Base-by-base conservation (phyloP, 805 yeast genomes). In the Hyphopichia homilentoma region DNA sequence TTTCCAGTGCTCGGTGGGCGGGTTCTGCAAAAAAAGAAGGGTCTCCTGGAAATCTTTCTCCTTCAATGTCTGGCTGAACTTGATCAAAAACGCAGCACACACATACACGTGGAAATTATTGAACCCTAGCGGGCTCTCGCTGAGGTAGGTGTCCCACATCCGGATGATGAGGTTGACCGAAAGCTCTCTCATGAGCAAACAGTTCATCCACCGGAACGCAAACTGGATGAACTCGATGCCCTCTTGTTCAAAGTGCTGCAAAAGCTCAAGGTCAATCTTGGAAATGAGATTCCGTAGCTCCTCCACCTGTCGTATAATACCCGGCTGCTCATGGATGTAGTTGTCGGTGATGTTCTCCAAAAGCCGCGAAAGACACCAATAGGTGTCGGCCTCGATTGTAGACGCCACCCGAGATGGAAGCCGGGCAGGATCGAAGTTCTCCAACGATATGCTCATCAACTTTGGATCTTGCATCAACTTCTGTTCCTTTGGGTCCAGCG, bases 191-290 rank as follows among this genome's bases (percentile, higher is more conserved):
- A 93, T 93, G 30, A 93, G 65, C 49, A 93, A 65, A 64, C 98
- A 93, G 60, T 93, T 93, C 97, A 93, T 93, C 98, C 98, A 93
- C 45, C 98, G 71, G 64, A 93, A 93, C 14, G 96, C 78, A 58
- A 93, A 93, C 59, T 93, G 98, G 42, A 93, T 78, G 50, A 93
- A 93, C 57, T 93, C 96, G n/a, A 93, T 77, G 29, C 84, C 84
- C 53, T 93, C 96, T 1, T 57, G 50, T 38, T 80, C 79, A 42
- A 93, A 75, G 61, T 93, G 97, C 23, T 68, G 67, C 24, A 80
- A 79, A 21, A 93, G 66, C 16, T 75, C 80, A 2, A 72, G 57
- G 50, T 93, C 97, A 35, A 90, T 89, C 41, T 95, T 72, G 41
- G 77, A 73, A 12, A 89, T 85, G 32, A 93, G 67, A 41, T 80